Evolutionary conservation across 1,139 yeast genomes (phyloP).

Genomic region (Yamadazyma epiphylla): DNA sequence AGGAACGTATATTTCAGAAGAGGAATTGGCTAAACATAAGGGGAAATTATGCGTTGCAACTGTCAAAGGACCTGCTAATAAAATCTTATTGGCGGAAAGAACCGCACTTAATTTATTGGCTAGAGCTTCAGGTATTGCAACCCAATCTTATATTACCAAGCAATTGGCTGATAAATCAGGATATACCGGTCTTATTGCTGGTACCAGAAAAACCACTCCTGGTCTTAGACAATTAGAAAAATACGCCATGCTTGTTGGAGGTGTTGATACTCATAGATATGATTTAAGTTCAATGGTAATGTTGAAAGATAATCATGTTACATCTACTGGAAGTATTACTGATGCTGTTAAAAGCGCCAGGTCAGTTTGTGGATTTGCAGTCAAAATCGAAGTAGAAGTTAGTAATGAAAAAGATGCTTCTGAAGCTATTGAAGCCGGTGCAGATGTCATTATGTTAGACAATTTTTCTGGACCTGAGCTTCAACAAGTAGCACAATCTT

Average conservation of each 20-base stretch:
- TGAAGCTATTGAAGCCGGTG: conserved; percentile 93
- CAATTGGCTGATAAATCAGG: conserved; percentile 67
- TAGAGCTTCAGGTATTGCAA: conserved; percentile 88
- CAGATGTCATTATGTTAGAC: conserved; percentile 94
- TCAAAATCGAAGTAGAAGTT: conserved; percentile 91
- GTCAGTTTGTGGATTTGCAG: conserved; percentile 80
- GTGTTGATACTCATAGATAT: conserved; percentile 88
- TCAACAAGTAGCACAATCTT: conserved; percentile 57
- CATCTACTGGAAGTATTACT: conserved; percentile 90
- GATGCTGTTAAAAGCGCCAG: conserved; percentile 76
- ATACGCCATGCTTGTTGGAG: conserved; percentile 93
- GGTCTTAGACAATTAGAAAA: conserved; percentile 86
- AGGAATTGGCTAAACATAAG: conserved; percentile 35
- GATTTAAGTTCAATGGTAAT: conserved; percentile 93
- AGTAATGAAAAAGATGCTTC: conserved; percentile 78
- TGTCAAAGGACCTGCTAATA: conserved; percentile 76
- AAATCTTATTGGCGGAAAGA: conserved; percentile 78
- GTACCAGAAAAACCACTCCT: conserved; percentile 98
- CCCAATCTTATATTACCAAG: conserved; percentile 60
- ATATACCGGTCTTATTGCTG: conserved; percentile 82
- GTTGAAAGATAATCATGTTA: conserved; percentile 92
- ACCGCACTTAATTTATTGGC: conserved; percentile 80
- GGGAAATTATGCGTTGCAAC: conserved; percentile 74
- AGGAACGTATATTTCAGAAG: conserved; percentile 50
- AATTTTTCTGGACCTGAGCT: conserved; percentile 72